Evolutionary conservation across 1,284 basidiomycete genomes (phyloP).

Genomic region (Gomphus bonarii): DNA sequence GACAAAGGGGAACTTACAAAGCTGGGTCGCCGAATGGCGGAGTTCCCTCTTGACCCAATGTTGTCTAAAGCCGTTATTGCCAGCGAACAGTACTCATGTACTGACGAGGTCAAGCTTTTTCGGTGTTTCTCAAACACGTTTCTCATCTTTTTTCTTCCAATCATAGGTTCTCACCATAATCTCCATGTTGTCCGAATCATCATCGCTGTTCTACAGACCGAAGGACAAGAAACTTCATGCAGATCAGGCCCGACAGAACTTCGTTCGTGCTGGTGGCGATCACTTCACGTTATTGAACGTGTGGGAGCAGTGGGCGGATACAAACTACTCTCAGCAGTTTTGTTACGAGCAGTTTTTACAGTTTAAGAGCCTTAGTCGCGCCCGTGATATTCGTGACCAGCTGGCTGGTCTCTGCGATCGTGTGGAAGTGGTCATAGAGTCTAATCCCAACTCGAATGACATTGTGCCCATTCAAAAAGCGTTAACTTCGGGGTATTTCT

Average conservation of each 20-base stretch:
- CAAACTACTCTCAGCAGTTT: slow-evolving; percentile 89
- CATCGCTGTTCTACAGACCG: slow-evolving; percentile 91
- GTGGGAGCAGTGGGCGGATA: slow-evolving; percentile 98
- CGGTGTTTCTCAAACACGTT: not conserved
- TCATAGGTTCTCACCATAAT: slow-evolving; percentile 87
- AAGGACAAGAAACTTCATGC: slow-evolving; percentile 96
- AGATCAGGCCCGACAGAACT: slow-evolving; percentile 94
- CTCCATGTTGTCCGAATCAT: slow-evolving; percentile 93
- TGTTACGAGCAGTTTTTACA: slow-evolving; percentile 97
- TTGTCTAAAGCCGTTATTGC: slow-evolving; percentile 94
- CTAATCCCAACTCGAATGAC: slow-evolving; percentile 85
- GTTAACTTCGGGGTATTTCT: slow-evolving; percentile 91
- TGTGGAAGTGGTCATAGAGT: slow-evolving; percentile 85
- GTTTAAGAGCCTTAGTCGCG: slow-evolving; percentile 89
- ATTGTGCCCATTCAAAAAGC: slow-evolving; percentile 92
- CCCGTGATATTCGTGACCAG: slow-evolving; percentile 95
- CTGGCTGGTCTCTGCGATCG: slow-evolving; percentile 92
- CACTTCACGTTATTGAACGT: slow-evolving; percentile 96
- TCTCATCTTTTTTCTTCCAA: not conserved
- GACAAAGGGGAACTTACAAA: slow-evolving; percentile 95
- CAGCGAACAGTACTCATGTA: slow-evolving; percentile 90
- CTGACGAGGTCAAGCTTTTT: slow-evolving; percentile 68
- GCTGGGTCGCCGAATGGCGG: slow-evolving; percentile 93
- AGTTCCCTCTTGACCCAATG: slow-evolving; percentile 99
- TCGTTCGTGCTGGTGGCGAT: slow-evolving; percentile 91